Evolutionary conservation across 371 early-diverging fungal genomes (phyloP), one percentile per base, ranked within the genome.

Genomic region (Cokeromyces recurvatus): DNA sequence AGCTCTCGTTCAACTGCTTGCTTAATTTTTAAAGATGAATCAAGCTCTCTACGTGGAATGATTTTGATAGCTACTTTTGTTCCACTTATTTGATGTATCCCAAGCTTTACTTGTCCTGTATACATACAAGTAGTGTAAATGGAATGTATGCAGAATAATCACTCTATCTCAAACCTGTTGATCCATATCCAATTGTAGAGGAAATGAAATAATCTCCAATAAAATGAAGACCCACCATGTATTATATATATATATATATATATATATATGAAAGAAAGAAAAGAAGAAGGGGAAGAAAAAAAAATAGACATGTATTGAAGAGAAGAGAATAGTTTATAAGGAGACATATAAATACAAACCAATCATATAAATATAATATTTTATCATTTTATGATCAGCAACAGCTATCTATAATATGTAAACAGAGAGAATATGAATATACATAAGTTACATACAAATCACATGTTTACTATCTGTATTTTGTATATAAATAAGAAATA

Each of bases 1-100:
- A 87, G 71, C 59, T 87, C 88, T 23, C 79, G 65, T 46, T 81
- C 74, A 24, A 84, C 82, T n/a, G 69, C 55, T 69, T 79, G 54
- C 60, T 79, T 47, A 60, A 71, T 38, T 59, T 74, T 38, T 52
- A 63, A 47, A 59, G 79, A 55, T 16, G 62, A 47, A 32, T 48
- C 34, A 5, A 72, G 38, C 11, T 66, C 66, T 21, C 44, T 53
- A 14, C 66, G 59, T 2, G 68, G 41, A 12, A 72, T 66, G 35
- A 66, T 64, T 29, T 72, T 72, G 38, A 72, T 66, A 3, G 73
- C 73, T 9, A 68, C 73, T 43, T 55, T 53, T 21, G 57, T 45
- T 17, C 68, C 69, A 10, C 62, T 64, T 5, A 23, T n/a, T 32
- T 59, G 61, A 46, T 72, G 66, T 12, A 62, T 53, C 20, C 64